These are phyloP conservation scores for Cudoniella acicularis DNA, from an alignment of 495 filamentous ascomycete genomes.

Conservation along the genomic window DNA sequence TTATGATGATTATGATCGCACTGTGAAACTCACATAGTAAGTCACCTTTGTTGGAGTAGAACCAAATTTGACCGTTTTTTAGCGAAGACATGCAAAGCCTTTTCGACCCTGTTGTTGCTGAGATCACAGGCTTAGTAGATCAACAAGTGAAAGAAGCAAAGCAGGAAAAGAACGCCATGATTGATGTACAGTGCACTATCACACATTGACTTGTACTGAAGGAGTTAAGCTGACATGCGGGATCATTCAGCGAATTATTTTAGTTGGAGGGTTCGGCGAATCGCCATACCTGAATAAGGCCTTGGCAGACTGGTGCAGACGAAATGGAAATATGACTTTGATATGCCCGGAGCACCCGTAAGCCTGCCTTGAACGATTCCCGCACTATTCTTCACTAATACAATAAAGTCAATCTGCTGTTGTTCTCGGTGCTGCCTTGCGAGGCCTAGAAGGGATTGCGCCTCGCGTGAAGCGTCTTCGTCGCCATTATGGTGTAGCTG, in stretches of 20 bases:
- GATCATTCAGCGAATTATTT: conserved; percentile 24
- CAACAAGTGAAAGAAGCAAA: conserved; percentile 19
- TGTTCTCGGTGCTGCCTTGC: conserved; percentile 12
- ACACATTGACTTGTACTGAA: neutral
- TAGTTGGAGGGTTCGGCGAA: conserved; percentile 34
- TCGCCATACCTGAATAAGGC: conserved; percentile 23
- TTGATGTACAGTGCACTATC: conserved; percentile 4
- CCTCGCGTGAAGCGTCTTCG: conserved; percentile 9
- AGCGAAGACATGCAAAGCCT: conserved; percentile 27
- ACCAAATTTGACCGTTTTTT: neutral
- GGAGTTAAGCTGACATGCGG: neutral
- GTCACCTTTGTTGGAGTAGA: neutral
- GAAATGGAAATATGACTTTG: conserved; percentile 11
- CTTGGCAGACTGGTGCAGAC: conserved; percentile 23
- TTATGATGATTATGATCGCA: conserved; percentile 6
- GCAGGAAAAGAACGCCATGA: neutral
- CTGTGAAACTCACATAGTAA: neutral
- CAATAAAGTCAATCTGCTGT: conserved; percentile 12
- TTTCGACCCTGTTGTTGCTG: conserved; percentile 28
- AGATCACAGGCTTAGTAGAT: conserved; percentile 23
- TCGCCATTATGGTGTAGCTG: conserved; percentile 2
- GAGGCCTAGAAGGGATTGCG: conserved; percentile 14
- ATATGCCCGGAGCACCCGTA: conserved; percentile 4
- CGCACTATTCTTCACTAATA: neutral
- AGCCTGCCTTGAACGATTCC: neutral